Percentiles rank a stretch among this genome's conserved stretches.
These are phyloP conservation scores for Xylaria sp. DNA, from an alignment of 2,329 filamentous ascomycete genomes.

Conservation along the genomic window DNA sequence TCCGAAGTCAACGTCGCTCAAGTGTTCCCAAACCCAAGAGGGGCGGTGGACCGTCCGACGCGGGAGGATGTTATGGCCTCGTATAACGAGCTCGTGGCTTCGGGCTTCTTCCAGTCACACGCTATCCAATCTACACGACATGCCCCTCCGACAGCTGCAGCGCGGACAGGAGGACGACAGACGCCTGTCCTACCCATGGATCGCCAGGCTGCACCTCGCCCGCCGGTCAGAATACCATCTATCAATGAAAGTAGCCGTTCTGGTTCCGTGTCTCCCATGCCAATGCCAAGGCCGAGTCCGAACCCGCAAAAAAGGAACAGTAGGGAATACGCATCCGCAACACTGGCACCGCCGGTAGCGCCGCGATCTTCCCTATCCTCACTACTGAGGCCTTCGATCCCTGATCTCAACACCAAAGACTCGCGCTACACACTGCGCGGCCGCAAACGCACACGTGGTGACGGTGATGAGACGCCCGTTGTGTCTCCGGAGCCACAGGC, in stretches of 20 bases:
- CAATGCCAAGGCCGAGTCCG: not conserved
- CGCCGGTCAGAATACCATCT: conserved; percentile 32
- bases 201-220: conserved; percentile 30
- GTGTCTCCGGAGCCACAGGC: conserved; percentile 32
- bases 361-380: conserved; percentile 18
- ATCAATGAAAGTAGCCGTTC: conserved; percentile 16
- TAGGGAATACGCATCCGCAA: not conserved
- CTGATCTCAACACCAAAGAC: conserved; percentile 26
- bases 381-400: conserved; percentile 20
- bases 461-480: conserved; percentile 41
- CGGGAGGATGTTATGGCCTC: conserved; percentile 60
- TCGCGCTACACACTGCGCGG: conserved; percentile 46
- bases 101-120: conserved; percentile 63
- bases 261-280: conserved; percentile 5
- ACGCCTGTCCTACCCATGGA: conserved; percentile 22
- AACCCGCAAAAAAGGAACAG: conserved; percentile 8
- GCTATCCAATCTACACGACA: conserved; percentile 63
- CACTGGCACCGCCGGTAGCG: not conserved
- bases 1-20: conserved; percentile 33
- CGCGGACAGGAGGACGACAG: not conserved
- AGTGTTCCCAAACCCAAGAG: conserved; percentile 27
- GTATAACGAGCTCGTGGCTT: conserved; percentile 61
- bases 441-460: conserved; percentile 55
- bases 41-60: conserved; percentile 39
- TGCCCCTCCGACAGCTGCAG: conserved; percentile 35